Evolutionary conservation across 1,139 yeast genomes (phyloP).

Genomic region (Arxiozyma slooffiae): DNA sequence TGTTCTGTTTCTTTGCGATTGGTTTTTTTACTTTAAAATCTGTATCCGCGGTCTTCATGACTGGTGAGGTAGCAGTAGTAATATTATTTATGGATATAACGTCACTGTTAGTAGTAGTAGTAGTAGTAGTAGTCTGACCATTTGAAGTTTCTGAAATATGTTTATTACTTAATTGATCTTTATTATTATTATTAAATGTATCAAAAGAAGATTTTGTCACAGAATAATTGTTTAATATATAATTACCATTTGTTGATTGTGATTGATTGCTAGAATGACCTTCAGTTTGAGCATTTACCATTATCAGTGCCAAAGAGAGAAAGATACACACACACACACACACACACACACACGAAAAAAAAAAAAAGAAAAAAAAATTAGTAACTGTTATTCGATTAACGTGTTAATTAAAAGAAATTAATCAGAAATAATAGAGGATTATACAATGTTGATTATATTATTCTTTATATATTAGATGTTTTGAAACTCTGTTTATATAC

Average conservation of each 20-base stretch:
- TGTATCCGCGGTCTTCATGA: not conserved
- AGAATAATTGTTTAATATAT: not conserved
- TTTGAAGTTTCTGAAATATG: not conserved
- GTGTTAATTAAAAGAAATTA: no score
- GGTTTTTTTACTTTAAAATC: not conserved
- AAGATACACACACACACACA: no score
- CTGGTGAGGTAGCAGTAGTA: no score
- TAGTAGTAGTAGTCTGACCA: not conserved
- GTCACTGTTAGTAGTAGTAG: not conserved
- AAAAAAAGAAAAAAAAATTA: no score
- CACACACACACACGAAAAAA: no score
- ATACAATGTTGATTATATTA: not conserved
- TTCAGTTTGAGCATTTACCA: not conserved
- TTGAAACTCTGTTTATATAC: no score
- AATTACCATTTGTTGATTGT: not conserved
- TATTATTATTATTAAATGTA: not conserved
- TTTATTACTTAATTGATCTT: not conserved
- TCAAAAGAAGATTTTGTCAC: not conserved
- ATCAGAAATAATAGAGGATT: no score
- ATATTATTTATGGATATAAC: no score
- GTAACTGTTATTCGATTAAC: no score
- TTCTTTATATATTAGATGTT: not conserved
- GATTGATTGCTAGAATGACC: not conserved
- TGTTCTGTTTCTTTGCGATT: constrained; percentile 9
- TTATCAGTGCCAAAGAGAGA: no score